Percentiles rank a stretch among this genome's conserved stretches.
Evolutionary conservation across 1,284 basidiomycete genomes (phyloP).

Genomic region (Apiotrichum gamsii): DNA sequence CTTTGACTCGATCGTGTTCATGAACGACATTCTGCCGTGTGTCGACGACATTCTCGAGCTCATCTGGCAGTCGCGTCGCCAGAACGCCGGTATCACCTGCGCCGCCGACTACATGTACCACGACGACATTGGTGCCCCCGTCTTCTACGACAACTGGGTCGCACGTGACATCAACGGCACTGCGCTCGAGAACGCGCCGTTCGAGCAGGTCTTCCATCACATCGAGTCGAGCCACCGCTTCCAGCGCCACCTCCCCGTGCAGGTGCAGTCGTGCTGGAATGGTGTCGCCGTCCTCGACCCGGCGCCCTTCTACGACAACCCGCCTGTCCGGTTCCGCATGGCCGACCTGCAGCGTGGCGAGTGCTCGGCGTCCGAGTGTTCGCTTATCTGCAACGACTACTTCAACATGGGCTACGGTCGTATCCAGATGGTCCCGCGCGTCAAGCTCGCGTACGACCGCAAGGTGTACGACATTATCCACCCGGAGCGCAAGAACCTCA

Average conservation of each 20-base stretch:
- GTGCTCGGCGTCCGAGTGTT: constrained; percentile 88
- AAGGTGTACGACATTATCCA: constrained; percentile 90
- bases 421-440: constrained; percentile 91
- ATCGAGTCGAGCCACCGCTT: constrained; percentile 66
- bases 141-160: constrained; percentile 98
- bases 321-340: constrained; percentile 88
- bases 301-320: constrained; percentile 80
- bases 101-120: constrained; percentile 98
- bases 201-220: constrained; percentile 86
- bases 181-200: constrained; percentile 90
- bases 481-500: constrained; percentile 76
- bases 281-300: constrained; percentile 89
- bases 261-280: constrained; percentile 96
- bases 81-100: constrained; percentile 94
- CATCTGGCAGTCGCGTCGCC: constrained; percentile 81
- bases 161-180: constrained; percentile 95
- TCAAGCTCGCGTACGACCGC: constrained; percentile 90
- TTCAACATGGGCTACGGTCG: constrained; percentile 87
- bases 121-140: constrained; percentile 79
- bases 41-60: constrained; percentile 91
- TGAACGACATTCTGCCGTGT: constrained; percentile 96
- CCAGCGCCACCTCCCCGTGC: constrained; percentile 81
- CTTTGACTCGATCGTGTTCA: constrained; percentile 91
- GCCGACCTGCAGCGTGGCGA: constrained; percentile 69
- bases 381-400: constrained; percentile 83